phyloP scores from a whole-genome alignment of 2,329 filamentous ascomycete genomes.

The Monosporascus cannonballus region DNA sequence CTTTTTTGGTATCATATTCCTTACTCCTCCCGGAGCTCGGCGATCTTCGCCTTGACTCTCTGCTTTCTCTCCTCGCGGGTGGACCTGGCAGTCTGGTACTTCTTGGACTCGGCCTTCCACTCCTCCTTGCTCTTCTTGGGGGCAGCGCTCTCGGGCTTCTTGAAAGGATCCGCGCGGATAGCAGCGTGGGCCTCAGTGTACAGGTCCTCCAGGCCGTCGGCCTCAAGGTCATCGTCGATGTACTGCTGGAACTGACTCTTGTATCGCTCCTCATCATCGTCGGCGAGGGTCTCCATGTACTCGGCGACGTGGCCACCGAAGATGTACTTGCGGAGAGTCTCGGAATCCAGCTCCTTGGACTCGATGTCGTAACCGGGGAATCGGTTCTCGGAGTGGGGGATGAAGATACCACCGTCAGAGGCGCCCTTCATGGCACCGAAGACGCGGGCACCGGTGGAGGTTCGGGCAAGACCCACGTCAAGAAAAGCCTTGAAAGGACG shows the following conservation, averaged over 20 bases:
- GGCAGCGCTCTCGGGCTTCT: slow-evolving; percentile 71
- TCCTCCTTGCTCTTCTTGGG: slow-evolving; percentile 96
- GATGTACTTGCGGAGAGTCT: slow-evolving; percentile 99
- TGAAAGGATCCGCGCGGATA: slow-evolving; percentile 97
- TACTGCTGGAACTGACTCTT: slow-evolving; percentile 97
- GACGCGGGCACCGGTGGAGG: slow-evolving; percentile 96
- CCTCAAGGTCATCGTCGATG: slow-evolving; percentile 94
- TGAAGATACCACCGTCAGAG: slow-evolving; percentile 92
- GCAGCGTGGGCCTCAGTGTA: slow-evolving; percentile 92
- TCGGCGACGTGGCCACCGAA: slow-evolving; percentile 96
- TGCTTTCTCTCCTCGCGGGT: slow-evolving; percentile 77
- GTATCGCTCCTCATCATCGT: slow-evolving; percentile 99
- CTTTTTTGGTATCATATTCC: slow-evolving; percentile 13
- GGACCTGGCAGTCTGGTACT: slow-evolving; percentile 74
- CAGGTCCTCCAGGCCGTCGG: slow-evolving; percentile 93
- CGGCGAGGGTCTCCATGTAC: slow-evolving; percentile 99
- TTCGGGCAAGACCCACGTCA: slow-evolving; percentile 94
- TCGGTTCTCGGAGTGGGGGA: slow-evolving; percentile 98
- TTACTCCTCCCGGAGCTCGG: slow-evolving; percentile 60
- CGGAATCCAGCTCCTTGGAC: slow-evolving; percentile 93
- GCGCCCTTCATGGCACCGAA: slow-evolving; percentile 99
- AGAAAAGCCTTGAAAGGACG: slow-evolving; percentile 99
- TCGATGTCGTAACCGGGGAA: slow-evolving; percentile 99
- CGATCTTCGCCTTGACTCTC: slow-evolving; percentile 87
- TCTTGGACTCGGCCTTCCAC: slow-evolving; percentile 92